phyloP scores from a whole-genome alignment of 2,329 filamentous ascomycete genomes.

The Arachnomyces sp. region DNA sequence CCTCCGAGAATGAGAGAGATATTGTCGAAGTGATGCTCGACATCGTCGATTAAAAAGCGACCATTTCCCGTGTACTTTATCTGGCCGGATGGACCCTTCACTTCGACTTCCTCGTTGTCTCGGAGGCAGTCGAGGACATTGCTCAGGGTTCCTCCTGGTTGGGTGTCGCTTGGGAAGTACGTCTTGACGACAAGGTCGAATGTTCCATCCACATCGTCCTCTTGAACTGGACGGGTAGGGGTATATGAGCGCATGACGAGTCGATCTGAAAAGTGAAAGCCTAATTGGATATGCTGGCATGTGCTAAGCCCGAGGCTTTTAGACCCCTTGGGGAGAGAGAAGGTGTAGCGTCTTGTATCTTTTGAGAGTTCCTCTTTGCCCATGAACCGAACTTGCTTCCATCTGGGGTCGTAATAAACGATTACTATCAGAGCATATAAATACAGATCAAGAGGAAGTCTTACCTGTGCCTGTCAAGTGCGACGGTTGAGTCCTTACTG shows the following conservation, averaged over 20 bases:
- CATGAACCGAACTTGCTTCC: slow-evolving; percentile 38
- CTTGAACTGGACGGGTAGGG: slow-evolving; percentile 39
- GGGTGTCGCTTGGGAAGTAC: slow-evolving; percentile 40
- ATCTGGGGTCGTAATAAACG: slow-evolving; percentile 18
- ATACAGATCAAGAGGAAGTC: not conserved
- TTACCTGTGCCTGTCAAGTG: slow-evolving; percentile 29
- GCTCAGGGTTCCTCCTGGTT: slow-evolving; percentile 47
- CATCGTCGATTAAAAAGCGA: slow-evolving; percentile 37
- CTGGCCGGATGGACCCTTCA: slow-evolving; percentile 45
- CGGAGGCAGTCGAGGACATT: slow-evolving; percentile 46
- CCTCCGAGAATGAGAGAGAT: slow-evolving; percentile 45
- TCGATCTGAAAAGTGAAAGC: slow-evolving; percentile 45
- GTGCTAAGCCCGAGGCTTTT: slow-evolving; percentile 41
- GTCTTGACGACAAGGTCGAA: slow-evolving; percentile 46
- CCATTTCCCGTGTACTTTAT: slow-evolving; percentile 43
- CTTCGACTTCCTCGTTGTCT: slow-evolving; percentile 42
- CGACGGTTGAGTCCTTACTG: slow-evolving; percentile 22
- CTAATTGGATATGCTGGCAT: slow-evolving; percentile 46
- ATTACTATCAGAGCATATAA: too few relatives aligned
- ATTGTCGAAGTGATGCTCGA: slow-evolving; percentile 34
- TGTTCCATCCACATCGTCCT: slow-evolving; percentile 33
- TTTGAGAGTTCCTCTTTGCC: slow-evolving; percentile 32
- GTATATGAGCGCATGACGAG: slow-evolving; percentile 47
- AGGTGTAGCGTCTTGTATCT: slow-evolving; percentile 42
- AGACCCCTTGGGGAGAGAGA: slow-evolving; percentile 33